Base-by-base conservation (phyloP, 106 monocot species). In the Posidonia australis region DNA sequence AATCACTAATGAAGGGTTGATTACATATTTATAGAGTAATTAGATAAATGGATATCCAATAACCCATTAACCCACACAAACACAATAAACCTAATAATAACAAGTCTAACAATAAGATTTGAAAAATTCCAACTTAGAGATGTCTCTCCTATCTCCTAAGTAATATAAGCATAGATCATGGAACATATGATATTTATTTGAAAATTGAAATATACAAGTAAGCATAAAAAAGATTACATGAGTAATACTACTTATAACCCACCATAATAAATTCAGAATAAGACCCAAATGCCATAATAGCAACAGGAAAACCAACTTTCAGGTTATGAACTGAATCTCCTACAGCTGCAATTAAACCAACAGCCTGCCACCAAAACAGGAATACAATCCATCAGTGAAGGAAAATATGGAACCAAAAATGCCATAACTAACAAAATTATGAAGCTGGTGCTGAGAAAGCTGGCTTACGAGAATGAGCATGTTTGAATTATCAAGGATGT, bases 231-330 rank as follows among this genome's bases (percentile, higher is more conserved):
- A 10, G 31, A 10, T 42, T 36, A 61, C 60, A 29, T 32, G 41
- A 42, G 31, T 29, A 1, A 10, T 20, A 61, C 18, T 36, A n/a
- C 2, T 16, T 61, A 10, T 5, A 61, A 61, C 60, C 49, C 77
- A 90, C 94, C 90, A 77, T 56, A 10, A 72, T 60, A 71, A 98
- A 98, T 69, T 98, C 87, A 43, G 96, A 73, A 83, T 98, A 98
- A 64, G 80, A 70, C 61, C 90, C 96, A 83, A 78, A 98, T 76
- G 75, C 70, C 90, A 98, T 84, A 57, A 98, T 21, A 54, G 96
- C 96, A 63, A 90, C 96, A 78, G 96, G 84, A 16, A 78, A 77
- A 51, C 96, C 96, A 64, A 90, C 79, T 84, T 74, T 89, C 49
- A 98, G 66, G 26, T 54, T 44, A 31, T 76, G 63, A 28, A 98